phyloP scores from a whole-genome alignment of 1,139 yeast genomes.

The Candida tetrigidarum region DNA sequence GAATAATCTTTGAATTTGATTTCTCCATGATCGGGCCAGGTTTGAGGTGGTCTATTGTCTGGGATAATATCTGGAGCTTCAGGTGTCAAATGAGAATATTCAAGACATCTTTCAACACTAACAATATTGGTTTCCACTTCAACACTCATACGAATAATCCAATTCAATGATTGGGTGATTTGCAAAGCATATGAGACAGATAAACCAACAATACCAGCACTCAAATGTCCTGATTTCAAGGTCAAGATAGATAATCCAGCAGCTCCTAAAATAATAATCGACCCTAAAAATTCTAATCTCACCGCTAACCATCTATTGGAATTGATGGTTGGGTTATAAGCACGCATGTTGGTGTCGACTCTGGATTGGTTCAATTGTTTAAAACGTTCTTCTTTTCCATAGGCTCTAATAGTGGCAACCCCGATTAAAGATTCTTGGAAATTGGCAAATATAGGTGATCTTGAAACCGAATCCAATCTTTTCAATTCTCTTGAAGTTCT shows the following conservation, averaged over 20 bases:
- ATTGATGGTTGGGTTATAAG: constrained; percentile 90
- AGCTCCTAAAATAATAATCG: constrained; percentile 82
- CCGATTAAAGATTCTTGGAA: constrained; percentile 96
- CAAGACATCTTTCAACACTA: constrained; percentile 92
- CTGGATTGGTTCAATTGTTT: constrained; percentile 72
- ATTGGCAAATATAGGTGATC: constrained; percentile 94
- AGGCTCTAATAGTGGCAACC: constrained; percentile 88
- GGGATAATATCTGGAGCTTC: constrained; percentile 86
- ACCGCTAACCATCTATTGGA: constrained; percentile 98
- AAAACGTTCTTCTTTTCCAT: constrained; percentile 76
- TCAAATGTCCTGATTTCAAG: constrained; percentile 65
- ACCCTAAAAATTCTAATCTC: constrained; percentile 87
- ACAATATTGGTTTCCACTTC: constrained; percentile 98
- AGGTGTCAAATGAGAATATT: constrained; percentile 71
- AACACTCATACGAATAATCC: constrained; percentile 98
- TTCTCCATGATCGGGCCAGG: constrained; percentile 84
- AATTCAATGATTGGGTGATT: constrained; percentile 89
- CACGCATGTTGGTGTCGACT: constrained; percentile 85
- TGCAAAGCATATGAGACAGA: constrained; percentile 92
- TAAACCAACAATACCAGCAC: constrained; percentile 93
- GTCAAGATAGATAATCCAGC: constrained; percentile 80
- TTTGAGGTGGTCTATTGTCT: constrained; percentile 63
- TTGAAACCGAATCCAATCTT: constrained; percentile 90
- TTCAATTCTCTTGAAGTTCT: constrained; percentile 93
- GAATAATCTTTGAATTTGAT: constrained; percentile 76